A percentile compares a stretch with the other conserved stretches of the same genome.
phyloP scores from a whole-genome alignment of 116 monocot species.

The Cymodocea nodosa region DNA sequence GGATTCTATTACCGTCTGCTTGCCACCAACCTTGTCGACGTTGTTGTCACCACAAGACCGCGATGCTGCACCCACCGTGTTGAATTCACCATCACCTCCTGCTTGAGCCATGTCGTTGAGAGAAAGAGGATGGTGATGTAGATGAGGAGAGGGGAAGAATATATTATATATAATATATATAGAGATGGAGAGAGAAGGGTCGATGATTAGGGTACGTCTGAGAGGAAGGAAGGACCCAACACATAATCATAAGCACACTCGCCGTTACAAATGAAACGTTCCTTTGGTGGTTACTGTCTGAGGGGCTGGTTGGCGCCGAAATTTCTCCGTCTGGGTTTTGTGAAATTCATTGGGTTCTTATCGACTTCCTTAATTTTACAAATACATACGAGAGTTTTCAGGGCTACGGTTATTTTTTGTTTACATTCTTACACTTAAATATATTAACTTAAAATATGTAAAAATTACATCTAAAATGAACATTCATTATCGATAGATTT shows the following conservation, averaged over 20 bases:
- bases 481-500: too few species aligned
- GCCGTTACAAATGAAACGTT: conserved; percentile 1
- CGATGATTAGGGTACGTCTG: neutral
- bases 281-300: neutral
- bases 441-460: too few species aligned
- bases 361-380: too few species aligned
- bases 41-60: neutral
- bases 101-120: neutral
- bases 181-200: neutral
- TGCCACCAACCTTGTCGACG: neutral
- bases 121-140: neutral
- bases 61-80: too few species aligned
- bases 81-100: neutral
- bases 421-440: too few species aligned
- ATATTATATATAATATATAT: neutral
- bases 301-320: too few species aligned
- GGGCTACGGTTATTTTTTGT: too few species aligned
- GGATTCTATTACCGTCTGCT: neutral
- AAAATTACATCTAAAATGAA: too few species aligned
- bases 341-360: too few species aligned
- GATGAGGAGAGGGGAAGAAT: neutral
- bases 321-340: too few species aligned
- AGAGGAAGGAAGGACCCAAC: neutral
- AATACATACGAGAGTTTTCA: too few species aligned
- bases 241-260: neutral